phyloP scores from a whole-genome alignment of 306 rosid genomes.

The Vigna trinervia region DNA sequence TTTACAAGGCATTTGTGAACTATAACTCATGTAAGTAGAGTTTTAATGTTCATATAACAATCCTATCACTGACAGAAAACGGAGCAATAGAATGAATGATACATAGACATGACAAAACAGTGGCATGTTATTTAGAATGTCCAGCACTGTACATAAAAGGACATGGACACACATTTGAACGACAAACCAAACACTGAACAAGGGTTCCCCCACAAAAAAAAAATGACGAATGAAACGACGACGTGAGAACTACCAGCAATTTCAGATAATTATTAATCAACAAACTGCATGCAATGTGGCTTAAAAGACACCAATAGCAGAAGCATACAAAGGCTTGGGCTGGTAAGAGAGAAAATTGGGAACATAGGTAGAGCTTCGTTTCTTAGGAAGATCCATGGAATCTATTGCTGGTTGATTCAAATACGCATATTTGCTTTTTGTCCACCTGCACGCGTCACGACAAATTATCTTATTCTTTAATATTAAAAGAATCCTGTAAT shows the following conservation, averaged over 20 bases:
- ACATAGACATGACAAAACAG: neutral
- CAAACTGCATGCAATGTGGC: slow-evolving; percentile 32
- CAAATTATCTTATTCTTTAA: neutral
- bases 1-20: neutral
- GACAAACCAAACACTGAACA: neutral
- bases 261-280: neutral
- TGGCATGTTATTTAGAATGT: neutral
- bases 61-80: neutral
- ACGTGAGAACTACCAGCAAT: neutral
- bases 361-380: slow-evolving; percentile 56
- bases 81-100: neutral
- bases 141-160: neutral
- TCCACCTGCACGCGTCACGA: slow-evolving; percentile 74
- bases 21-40: neutral
- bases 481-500: neutral
- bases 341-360: slow-evolving; percentile 58
- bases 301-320: slow-evolving; percentile 80
- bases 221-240: slow-evolving; percentile 31
- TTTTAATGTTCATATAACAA: neutral
- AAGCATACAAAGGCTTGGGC: slow-evolving; percentile 61
- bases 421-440: slow-evolving; percentile 86
- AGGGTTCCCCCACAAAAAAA: neutral
- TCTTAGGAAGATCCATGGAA: slow-evolving; percentile 61
- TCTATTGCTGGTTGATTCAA: slow-evolving; percentile 78
- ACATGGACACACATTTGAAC: slow-evolving; percentile 29